phyloP scores from a whole-genome alignment of 148 eudicot species.

The Cornus suecica region DNA sequence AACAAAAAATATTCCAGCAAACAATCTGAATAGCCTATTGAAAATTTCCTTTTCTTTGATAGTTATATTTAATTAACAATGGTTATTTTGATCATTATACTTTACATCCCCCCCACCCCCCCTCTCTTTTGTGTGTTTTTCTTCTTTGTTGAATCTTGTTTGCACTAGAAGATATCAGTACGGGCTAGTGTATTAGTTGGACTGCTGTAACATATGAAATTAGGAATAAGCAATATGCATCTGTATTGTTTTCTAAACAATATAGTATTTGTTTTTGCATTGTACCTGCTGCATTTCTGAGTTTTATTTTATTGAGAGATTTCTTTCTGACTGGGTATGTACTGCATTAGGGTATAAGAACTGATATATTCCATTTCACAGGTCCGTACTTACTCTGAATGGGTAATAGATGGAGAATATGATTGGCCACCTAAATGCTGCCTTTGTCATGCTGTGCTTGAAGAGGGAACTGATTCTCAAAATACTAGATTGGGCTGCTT shows the following conservation, averaged over 20 bases:
- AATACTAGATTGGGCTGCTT: constrained; percentile 96
- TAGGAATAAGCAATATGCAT: neutral
- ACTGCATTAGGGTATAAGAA: neutral
- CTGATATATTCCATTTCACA: constrained; percentile 15
- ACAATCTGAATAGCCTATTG: too few relatives aligned
- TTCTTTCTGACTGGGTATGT: neutral
- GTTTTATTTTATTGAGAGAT: neutral
- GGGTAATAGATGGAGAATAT: constrained; percentile 99
- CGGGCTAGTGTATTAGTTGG: neutral
- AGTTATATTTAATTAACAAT: too few relatives aligned
- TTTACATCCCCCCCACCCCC: too few relatives aligned
- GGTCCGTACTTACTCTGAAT: constrained; percentile 93
- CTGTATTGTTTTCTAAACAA: neutral
- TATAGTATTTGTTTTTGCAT: neutral
- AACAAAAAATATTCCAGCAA: too few relatives aligned
- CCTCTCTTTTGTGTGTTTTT: neutral
- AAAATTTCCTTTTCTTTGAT: too few relatives aligned
- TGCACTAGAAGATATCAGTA: neutral
- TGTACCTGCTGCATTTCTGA: neutral
- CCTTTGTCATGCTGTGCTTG: constrained; percentile 60
- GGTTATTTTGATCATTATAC: too few relatives aligned
- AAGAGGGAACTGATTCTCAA: constrained; percentile 62
- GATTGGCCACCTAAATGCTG: constrained; percentile 98
- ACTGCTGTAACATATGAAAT: neutral
- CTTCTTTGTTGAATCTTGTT: neutral